Conservation (phyloP, 163 green algal genomes). For the Scenedesmus sp. region DNA sequence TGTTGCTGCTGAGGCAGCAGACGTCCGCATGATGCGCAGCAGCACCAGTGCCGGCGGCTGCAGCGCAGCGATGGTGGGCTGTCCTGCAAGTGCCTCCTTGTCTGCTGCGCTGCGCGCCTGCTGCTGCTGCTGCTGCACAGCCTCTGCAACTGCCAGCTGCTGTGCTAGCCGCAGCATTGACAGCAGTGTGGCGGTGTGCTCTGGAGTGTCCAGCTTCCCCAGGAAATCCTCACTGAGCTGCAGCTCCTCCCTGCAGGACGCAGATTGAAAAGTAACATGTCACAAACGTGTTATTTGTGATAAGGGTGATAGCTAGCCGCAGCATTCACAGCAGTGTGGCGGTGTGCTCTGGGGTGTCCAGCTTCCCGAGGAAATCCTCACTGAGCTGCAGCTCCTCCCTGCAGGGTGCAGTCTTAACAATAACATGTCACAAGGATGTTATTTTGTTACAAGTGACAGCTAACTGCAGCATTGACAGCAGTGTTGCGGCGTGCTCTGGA, state of each 20-base stretch:
- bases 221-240: background rate
- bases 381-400: background rate
- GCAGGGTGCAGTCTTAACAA: background rate
- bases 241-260: background rate
- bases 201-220: constrained; percentile 3
- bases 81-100: background rate
- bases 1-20: background rate
- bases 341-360: constrained; percentile 26
- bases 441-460: background rate
- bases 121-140: constrained; percentile 13
- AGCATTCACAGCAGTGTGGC: constrained; percentile 37
- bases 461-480: constrained; percentile 36
- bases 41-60: background rate
- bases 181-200: constrained; percentile 30
- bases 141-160: constrained; percentile 23
- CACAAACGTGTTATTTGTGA: background rate
- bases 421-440: background rate
- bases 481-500: constrained; percentile 14
- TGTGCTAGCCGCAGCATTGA: constrained; percentile 36
- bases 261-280: background rate
- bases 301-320: background rate
- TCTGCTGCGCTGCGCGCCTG: background rate
- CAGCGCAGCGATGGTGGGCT: background rate
- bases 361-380: background rate
- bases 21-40: background rate